A percentile compares a stretch with the other conserved stretches of the same genome.
Conservation (phyloP, 2,329 filamentous ascomycete genomes). For the Exophiala mesophila region DNA sequence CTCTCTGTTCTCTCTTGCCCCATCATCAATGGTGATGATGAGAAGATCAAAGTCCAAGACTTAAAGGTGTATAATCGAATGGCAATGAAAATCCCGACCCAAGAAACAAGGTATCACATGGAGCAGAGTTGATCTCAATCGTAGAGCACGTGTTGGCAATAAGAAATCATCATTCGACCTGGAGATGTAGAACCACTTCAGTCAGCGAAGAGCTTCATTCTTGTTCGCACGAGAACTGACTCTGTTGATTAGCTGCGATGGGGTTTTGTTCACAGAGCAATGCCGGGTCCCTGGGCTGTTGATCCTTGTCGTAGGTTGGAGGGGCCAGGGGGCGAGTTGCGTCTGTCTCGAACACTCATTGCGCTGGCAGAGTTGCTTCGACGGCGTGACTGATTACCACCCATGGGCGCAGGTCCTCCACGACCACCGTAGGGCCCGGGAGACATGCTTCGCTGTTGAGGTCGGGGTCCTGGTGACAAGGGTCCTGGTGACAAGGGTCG, state of each 20-base stretch:
- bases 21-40: too few relatives aligned
- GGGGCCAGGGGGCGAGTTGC: constrained; percentile 32
- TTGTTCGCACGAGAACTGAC: too few relatives aligned
- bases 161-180: too few relatives aligned
- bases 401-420: constrained; percentile 38
- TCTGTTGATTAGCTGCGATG: too few relatives aligned
- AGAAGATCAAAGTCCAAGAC: too few relatives aligned
- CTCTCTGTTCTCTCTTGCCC: too few relatives aligned
- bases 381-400: constrained; percentile 34
- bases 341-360: constrained; percentile 36
- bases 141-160: constrained; percentile 2
- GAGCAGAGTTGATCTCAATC: not conserved
- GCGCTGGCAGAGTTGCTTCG: constrained; percentile 42
- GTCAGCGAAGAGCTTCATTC: too few relatives aligned
- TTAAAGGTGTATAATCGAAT: too few relatives aligned
- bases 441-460: constrained; percentile 28
- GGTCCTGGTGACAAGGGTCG: constrained; percentile 39
- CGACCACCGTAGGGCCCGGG: constrained; percentile 42
- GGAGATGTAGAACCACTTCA: too few relatives aligned
- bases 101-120: not conserved
- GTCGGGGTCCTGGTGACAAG: constrained; percentile 31
- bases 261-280: constrained; percentile 21
- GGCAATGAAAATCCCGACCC: not conserved
- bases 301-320: constrained; percentile 23
- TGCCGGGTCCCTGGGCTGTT: constrained; percentile 9